phyloP scores from a whole-genome alignment of 164 flowering plant genomes.

The Sedum album region DNA sequence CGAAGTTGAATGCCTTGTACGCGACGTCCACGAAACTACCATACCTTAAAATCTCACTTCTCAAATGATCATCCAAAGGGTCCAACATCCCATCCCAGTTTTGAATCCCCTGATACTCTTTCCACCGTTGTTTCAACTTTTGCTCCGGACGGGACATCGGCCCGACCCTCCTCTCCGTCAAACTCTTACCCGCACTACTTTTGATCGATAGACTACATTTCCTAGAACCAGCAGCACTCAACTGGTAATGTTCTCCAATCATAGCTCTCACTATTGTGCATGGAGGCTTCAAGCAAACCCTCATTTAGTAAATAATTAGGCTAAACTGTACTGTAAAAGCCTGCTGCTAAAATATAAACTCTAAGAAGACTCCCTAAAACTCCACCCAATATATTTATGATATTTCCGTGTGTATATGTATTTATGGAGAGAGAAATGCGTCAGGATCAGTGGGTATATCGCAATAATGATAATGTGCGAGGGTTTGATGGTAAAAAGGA shows the following conservation, averaged over 20 bases:
- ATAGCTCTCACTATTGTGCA: neutral
- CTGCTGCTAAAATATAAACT: too few relatives aligned
- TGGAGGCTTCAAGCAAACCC: neutral
- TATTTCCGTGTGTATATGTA: neutral
- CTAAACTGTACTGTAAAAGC: neutral
- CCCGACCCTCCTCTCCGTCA: neutral
- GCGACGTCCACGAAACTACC: slow-evolving; percentile 68
- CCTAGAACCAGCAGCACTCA: neutral
- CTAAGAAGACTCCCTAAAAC: neutral
- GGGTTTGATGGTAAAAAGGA: neutral
- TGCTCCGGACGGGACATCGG: neutral
- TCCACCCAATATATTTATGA: too few relatives aligned
- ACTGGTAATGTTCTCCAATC: neutral
- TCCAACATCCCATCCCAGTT: slow-evolving; percentile 69
- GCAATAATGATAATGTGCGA: neutral
- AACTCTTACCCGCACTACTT: neutral
- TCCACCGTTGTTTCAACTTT: slow-evolving; percentile 39
- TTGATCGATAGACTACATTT: neutral
- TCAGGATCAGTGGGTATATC: neutral
- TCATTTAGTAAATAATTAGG: neutral
- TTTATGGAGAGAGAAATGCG: neutral
- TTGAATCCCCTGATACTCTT: slow-evolving; percentile 53
- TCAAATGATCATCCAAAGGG: slow-evolving; percentile 59
- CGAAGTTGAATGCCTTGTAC: slow-evolving; percentile 52
- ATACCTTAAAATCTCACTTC: slow-evolving; percentile 59